Percentiles rank a stretch among this genome's conserved stretches.
phyloP scores from a whole-genome alignment of 2,329 filamentous ascomycete genomes.

The Tolypocladium tropicale region DNA sequence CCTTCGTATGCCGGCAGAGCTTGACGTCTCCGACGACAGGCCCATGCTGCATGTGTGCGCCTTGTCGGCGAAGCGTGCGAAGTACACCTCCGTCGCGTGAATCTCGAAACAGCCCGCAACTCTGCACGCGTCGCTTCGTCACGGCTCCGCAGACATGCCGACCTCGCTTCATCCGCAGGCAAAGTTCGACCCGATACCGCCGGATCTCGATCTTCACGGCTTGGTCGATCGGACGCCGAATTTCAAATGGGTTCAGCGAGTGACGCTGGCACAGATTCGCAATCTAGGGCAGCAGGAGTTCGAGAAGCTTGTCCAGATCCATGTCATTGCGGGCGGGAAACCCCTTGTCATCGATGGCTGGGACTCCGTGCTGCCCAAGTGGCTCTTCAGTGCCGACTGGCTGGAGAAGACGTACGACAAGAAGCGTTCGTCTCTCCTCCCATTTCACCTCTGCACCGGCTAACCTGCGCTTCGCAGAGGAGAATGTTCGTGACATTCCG shows the following conservation, averaged over 20 bases:
- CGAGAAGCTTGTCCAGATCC: slow-evolving; percentile 72
- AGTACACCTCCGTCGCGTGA: neutral
- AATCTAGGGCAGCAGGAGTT: slow-evolving; percentile 69
- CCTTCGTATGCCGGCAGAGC: neutral
- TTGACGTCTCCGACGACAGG: neutral
- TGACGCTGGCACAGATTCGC: slow-evolving; percentile 69
- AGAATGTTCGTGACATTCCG: slow-evolving; percentile 74
- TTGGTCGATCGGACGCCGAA: slow-evolving; percentile 73
- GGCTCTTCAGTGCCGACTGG: slow-evolving; percentile 75
- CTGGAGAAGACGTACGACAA: slow-evolving; percentile 67
- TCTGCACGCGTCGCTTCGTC: neutral
- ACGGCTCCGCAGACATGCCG: slow-evolving; percentile 49
- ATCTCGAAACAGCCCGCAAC: neutral
- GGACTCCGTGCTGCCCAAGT: slow-evolving; percentile 61
- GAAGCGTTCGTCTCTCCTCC: slow-evolving; percentile 49
- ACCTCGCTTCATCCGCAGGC: slow-evolving; percentile 65
- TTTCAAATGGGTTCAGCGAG: slow-evolving; percentile 77
- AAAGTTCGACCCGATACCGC: slow-evolving; percentile 84
- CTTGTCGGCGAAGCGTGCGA: neutral
- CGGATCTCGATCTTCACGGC: slow-evolving; percentile 65
- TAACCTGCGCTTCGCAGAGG: slow-evolving; percentile 42
- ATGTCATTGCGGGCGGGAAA: slow-evolving; percentile 77
- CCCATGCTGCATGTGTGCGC: neutral
- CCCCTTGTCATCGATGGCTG: slow-evolving; percentile 89
- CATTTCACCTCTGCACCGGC: neutral